Percentiles rank a stretch among this genome's conserved stretches.
These are phyloP conservation scores for Leucoagaricus sp. DNA, from an alignment of 1,284 basidiomycete species.

Conservation along the genomic window DNA sequence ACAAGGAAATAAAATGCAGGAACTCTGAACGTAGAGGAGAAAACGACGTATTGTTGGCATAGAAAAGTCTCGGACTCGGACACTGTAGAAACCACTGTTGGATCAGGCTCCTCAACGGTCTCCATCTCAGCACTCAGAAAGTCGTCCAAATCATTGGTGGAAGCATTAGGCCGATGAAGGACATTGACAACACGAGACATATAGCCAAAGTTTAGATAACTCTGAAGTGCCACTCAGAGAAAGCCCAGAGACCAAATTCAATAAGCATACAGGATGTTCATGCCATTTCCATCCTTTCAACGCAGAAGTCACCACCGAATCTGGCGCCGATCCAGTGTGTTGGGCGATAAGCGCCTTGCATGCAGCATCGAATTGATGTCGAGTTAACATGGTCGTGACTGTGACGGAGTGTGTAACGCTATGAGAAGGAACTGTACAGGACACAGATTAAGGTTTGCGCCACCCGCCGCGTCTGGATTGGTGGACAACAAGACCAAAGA, in stretches of 20 bases:
- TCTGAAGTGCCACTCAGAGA: slow-evolving; percentile 6
- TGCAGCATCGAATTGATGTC: slow-evolving; percentile 60
- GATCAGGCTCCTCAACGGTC: slow-evolving; percentile 35
- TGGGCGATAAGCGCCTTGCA: slow-evolving; percentile 54
- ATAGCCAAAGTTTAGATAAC: slow-evolving; percentile 23
- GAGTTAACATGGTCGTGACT: slow-evolving; percentile 47
- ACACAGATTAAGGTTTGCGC: slow-evolving; percentile 50
- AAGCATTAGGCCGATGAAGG: slow-evolving; percentile 12
- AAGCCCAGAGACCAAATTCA: neutral
- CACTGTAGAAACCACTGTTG: neutral
- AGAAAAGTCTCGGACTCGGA: slow-evolving; percentile 26
- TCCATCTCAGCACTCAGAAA: slow-evolving; percentile 25
- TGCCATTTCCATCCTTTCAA: slow-evolving; percentile 51
- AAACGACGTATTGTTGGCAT: slow-evolving; percentile 65
- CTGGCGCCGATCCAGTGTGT: slow-evolving; percentile 16
- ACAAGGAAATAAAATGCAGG: slow-evolving; percentile 80
- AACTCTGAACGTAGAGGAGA: slow-evolving; percentile 73
- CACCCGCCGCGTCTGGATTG: slow-evolving; percentile 25
- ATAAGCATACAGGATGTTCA: slow-evolving; percentile 31
- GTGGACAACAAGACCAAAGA: slow-evolving; percentile 41
- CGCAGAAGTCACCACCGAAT: slow-evolving; percentile 10
- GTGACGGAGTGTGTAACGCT: slow-evolving; percentile 20
- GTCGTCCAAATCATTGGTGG: slow-evolving; percentile 14
- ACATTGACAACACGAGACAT: slow-evolving; percentile 31
- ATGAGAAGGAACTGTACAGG: slow-evolving; percentile 46